phyloP scores from a whole-genome alignment of 78 protist species.

The Dictyostelium citrinum region DNA sequence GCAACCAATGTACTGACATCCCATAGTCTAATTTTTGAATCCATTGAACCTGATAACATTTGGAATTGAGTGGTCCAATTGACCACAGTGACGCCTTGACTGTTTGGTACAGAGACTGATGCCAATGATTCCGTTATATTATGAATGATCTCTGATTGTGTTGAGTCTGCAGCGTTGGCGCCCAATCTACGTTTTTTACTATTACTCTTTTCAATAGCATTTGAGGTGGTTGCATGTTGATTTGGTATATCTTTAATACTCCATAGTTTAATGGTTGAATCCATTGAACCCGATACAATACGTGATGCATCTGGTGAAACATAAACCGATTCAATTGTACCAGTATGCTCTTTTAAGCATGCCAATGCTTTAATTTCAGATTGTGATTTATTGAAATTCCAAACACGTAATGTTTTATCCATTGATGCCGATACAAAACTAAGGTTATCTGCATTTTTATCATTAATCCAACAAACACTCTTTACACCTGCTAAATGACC shows the following conservation, averaged over 20 bases:
- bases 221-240: not conserved
- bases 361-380: not conserved
- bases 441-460: not conserved
- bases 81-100: conserved; percentile 64
- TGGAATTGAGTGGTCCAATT: conserved; percentile 65
- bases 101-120: conserved; percentile 27
- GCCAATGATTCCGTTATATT: conserved; percentile 12
- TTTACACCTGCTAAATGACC: conserved; percentile 70
- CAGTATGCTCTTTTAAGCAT: conserved; percentile 30
- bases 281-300: conserved; percentile 32
- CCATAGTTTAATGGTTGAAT: conserved; percentile 19
- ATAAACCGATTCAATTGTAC: conserved; percentile 26
- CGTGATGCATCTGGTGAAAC: conserved; percentile 30
- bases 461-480: conserved; percentile 26
- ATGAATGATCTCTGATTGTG: not conserved
- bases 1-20: conserved; percentile 40
- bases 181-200: not conserved
- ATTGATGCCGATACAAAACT: conserved; percentile 22
- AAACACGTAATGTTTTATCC: conserved; percentile 60
- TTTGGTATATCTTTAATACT: conserved; percentile 19
- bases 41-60: conserved; percentile 60
- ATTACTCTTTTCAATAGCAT: not conserved
- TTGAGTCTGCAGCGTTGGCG: not conserved
- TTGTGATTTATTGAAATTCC: conserved; percentile 20
- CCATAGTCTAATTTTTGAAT: conserved; percentile 73